Evolutionary conservation across 176 grass and related monocot species (phyloP), one percentile per base, ranked within the genome.

Genomic region (Stipa capillata): DNA sequence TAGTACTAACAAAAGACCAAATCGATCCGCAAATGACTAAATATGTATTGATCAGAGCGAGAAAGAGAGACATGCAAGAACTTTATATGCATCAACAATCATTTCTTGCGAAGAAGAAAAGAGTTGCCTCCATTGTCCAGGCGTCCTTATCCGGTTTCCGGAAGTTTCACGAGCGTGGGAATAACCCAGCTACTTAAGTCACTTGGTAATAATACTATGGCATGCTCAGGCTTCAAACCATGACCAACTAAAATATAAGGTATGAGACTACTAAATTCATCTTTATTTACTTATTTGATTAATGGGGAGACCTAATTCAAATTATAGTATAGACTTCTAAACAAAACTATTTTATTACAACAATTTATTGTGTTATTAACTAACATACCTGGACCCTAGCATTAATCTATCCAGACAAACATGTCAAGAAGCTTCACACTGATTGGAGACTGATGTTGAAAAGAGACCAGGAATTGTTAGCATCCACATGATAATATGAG

Each of bases 321-420:
- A 56, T 29, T 36, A 61, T 57, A 59, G 21, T 23, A 58, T 35
- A 34, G 18, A 56, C 5, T 43, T 53, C 44, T 21, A 44, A 55
- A 25, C 67, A 64, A 54, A 84, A 54, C n/a, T 57, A 35, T 20
- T 77, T 59, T 49, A 8, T 20, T 42, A 17, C 63, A 65, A 35
- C 33, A 43, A 2, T 18, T 28, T 55, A 20, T 47, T 23, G 3
- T 33, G 13, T 45, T 57, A 39, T 50, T 45, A 63, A 53, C 77
- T 70, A 63, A 31, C 39, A 24, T 18, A 15, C 1, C n/a, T 68
- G 68, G 60, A 74, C 75, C 61, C 31, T 57, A 75, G 10, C 61
- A 69, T 51, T 28, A 62, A 89, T 4, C 33, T 45, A 48, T 74
- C 65, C 9, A 66, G 63, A 74, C 7, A 75, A 86, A 74, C 39